Percentiles rank a stretch among this genome's conserved stretches.
Conservation (phyloP, 805 yeast genomes). For the Yarrowia keelungensis region DNA sequence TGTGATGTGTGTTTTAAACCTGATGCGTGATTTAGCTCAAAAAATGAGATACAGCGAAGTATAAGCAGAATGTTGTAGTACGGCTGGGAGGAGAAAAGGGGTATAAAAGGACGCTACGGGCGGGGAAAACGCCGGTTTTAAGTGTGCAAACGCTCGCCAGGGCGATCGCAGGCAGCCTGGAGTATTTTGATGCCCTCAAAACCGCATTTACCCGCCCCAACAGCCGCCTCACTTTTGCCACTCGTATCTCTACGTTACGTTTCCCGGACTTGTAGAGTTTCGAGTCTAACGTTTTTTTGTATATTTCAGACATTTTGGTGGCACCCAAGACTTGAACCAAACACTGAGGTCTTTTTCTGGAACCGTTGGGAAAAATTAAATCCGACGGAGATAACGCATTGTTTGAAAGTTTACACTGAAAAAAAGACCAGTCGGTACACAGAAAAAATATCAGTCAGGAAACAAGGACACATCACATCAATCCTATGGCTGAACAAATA, state of each 20-base stretch:
- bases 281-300: background rate
- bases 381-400: conserved; percentile 37
- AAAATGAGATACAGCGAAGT: conserved; percentile 23
- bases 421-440: background rate
- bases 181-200: too few species aligned
- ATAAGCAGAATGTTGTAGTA: conserved; percentile 17
- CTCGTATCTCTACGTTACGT: conserved; percentile 24
- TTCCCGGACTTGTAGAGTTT: conserved; percentile 35
- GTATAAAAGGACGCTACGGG: background rate
- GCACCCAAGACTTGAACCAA: background rate
- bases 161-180: too few species aligned
- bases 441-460: background rate
- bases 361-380: conserved; percentile 10
- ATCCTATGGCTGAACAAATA: conserved; percentile 43
- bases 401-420: background rate
- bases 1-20: conserved; percentile 30
- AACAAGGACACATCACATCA: background rate
- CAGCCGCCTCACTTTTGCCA: conserved; percentile 6
- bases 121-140: background rate
- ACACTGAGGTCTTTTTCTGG: conserved; percentile 13
- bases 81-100: conserved; percentile 13
- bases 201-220: background rate
- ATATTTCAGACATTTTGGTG: conserved; percentile 1
- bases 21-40: conserved; percentile 37
- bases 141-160: too few species aligned